These are phyloP conservation scores for Agaricus subrufescens DNA, from an alignment of 768 basidiomycete genomes.

Conservation along the genomic window DNA sequence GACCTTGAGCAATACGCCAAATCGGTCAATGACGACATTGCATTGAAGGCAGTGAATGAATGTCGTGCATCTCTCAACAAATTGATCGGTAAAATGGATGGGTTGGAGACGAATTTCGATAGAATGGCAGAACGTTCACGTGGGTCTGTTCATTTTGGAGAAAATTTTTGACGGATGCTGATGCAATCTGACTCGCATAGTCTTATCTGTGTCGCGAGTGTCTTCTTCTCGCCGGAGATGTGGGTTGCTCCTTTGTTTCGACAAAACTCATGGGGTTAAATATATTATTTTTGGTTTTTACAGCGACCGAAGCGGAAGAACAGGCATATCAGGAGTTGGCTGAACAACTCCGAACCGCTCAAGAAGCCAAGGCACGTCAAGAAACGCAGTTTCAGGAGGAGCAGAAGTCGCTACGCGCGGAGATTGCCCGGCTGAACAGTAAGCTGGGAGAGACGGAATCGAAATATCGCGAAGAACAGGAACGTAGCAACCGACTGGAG, in stretches of 20 bases:
- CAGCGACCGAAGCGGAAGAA: slow-evolving; percentile 74
- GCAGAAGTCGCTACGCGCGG: slow-evolving; percentile 46
- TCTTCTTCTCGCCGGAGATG: slow-evolving; percentile 66
- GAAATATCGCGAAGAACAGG: slow-evolving; percentile 37
- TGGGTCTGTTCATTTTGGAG: slow-evolving; percentile 31
- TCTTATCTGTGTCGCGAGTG: slow-evolving; percentile 72
- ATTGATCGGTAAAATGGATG: slow-evolving; percentile 74
- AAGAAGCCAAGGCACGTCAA: slow-evolving; percentile 51
- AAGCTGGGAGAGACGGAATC: slow-evolving; percentile 37
- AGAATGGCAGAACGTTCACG: slow-evolving; percentile 81
- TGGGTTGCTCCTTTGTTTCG: slow-evolving; percentile 33
- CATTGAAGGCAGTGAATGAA: slow-evolving; percentile 55
- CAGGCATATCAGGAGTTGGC: slow-evolving; percentile 69
- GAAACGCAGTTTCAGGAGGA: slow-evolving; percentile 59
- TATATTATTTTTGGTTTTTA: slow-evolving; percentile 5
- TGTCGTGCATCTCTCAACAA: slow-evolving; percentile 61
- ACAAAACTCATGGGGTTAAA: slow-evolving; percentile 2
- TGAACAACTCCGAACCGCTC: slow-evolving; percentile 57
- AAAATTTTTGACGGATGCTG: not conserved
- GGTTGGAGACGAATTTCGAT: slow-evolving; percentile 76
- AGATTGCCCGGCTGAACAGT: slow-evolving; percentile 49
- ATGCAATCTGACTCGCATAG: slow-evolving; percentile 29
- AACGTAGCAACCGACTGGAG: slow-evolving; percentile 52
- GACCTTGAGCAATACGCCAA: slow-evolving; percentile 59
- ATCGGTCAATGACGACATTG: slow-evolving; percentile 37